Evolutionary conservation across 1,139 yeast species (phyloP).

Genomic region (Nadsonia commutata): DNA sequence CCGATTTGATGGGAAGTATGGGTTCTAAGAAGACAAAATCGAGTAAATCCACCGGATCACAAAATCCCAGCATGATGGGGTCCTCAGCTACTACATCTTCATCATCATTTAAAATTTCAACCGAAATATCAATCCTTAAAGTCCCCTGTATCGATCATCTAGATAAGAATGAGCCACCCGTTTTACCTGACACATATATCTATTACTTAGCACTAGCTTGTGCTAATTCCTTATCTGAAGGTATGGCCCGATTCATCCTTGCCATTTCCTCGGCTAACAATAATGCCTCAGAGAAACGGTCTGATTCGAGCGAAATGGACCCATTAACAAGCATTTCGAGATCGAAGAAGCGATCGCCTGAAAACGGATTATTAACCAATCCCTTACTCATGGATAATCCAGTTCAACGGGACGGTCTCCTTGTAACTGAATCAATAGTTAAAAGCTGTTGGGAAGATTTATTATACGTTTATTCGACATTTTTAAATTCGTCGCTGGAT

Average conservation of each 20-base stretch:
- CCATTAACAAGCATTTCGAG: not conserved
- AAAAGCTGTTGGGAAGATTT: not conserved
- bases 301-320: too few species aligned
- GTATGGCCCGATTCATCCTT: conserved; percentile 44
- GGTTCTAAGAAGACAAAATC: not conserved
- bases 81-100: conserved; percentile 5
- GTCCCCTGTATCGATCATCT: conserved; percentile 54
- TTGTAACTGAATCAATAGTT: not conserved
- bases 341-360: not conserved
- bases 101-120: conserved; percentile 5
- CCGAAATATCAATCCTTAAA: conserved; percentile 18
- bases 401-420: not conserved
- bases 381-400: not conserved
- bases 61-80: too few species aligned
- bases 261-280: conserved; percentile 12
- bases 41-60: conserved; percentile 4
- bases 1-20: not conserved
- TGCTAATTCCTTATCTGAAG: conserved; percentile 47
- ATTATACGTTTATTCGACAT: not conserved
- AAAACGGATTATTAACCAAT: not conserved
- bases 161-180: conserved; percentile 61
- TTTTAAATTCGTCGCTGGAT: not conserved
- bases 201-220: conserved; percentile 44
- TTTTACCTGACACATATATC: conserved; percentile 47
- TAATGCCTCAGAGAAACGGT: too few species aligned